Percentiles rank a stretch among this genome's conserved stretches.
Conservation (phyloP, 768 basidiomycete genomes). For the Suillus paluster region DNA sequence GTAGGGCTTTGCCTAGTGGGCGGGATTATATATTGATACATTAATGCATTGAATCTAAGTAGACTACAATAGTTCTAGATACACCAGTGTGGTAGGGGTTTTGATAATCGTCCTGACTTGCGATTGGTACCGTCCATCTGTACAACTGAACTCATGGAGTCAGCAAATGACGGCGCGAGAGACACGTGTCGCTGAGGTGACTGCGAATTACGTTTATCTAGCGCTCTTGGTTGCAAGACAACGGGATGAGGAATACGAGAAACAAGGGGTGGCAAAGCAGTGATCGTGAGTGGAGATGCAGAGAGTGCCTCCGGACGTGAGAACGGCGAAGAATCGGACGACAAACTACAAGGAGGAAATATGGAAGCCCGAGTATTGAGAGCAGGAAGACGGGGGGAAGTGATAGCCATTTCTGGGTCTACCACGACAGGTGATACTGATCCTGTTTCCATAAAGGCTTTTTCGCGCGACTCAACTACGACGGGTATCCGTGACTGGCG, state of each 20-base stretch:
- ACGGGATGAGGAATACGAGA: neutral
- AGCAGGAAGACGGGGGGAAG: neutral
- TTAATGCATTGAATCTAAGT: neutral
- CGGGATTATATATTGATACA: neutral
- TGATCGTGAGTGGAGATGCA: neutral
- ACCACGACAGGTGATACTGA: slow-evolving; percentile 20
- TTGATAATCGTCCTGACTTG: slow-evolving; percentile 28
- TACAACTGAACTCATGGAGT: neutral
- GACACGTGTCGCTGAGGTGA: neutral
- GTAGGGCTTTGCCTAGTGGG: neutral
- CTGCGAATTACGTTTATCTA: neutral
- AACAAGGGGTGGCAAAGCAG: neutral
- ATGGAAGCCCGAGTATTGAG: neutral
- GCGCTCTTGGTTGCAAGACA: neutral
- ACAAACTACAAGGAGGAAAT: neutral
- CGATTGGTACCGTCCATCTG: slow-evolving; percentile 13
- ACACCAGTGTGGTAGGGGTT: slow-evolving; percentile 25
- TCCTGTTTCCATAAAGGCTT: neutral
- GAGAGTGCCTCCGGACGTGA: neutral
- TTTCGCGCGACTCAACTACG: slow-evolving; percentile 17
- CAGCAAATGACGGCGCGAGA: neutral
- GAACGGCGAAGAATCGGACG: neutral
- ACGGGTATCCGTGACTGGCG: slow-evolving; percentile 35
- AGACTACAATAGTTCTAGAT: slow-evolving; percentile 10
- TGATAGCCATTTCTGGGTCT: slow-evolving; percentile 25